Base-by-base conservation (phyloP, 1,139 yeast genomes). In the Scheffersomyces illinoinensis region DNA sequence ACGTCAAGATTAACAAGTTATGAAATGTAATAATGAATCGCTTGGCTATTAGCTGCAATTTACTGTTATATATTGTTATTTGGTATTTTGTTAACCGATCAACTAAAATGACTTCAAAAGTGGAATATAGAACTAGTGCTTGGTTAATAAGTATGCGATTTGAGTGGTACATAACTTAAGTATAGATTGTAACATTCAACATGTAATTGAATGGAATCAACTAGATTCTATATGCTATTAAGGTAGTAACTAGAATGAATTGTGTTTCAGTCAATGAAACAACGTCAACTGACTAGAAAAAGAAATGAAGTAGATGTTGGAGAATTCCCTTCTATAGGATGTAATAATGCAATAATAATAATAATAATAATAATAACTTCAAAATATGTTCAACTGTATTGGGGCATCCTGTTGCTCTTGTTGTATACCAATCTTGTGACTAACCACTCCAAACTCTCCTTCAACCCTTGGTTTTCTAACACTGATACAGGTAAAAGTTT, bases 401-500 rank as follows among this genome's bases (percentile, higher is more conserved):
- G 85, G 6, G 98, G 98, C 51, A 91, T 89, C 63, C 92, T 84
- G 68, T 84, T 86, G 50, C 78, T 75, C 73, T 90, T 92, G 71
- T 95, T 95, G 66, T 97, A 84, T 20, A 87, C 83, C 65, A 95
- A 77, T 59, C 98, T 79, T 12, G 90, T 82, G 50, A 86, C 86
- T 60, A 95, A 76, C 99, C 99, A 95, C 57, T 92, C 97, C 53
- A 92, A 85, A 23, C 97, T 91, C 63, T 92, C 97, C 57, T 80
- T 79, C 12, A 95, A 86, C 1, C 98, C 98, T 47, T 91, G 91
- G 47, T 95, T 97, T 55, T 88, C 92, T 56, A 90, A 76, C 8
- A 97, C 98, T 68, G 96, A 88, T 4, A 95, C 90, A 1, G 98
- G 98, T 59, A 95, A 78, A 33, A 95, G 93, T 60, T 97, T 84